Conservation (phyloP, 2,329 filamentous ascomycete genomes). For the Fusarium brevicatenulatum region DNA sequence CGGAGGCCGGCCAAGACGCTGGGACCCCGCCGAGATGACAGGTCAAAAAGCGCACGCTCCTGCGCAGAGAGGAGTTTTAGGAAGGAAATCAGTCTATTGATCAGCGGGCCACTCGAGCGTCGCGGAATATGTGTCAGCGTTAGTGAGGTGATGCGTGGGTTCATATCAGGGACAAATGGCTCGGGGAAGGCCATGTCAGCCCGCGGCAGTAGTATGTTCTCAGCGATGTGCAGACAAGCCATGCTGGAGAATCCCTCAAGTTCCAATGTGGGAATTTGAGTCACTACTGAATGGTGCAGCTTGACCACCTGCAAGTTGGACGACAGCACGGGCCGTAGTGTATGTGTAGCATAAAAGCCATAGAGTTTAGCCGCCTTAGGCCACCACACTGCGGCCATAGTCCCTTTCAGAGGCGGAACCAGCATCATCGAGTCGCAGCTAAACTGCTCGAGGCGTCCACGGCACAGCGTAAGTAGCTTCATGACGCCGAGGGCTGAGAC, state of each 20-base stretch:
- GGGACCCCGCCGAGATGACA: slow-evolving; percentile 52
- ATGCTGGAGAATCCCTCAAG: slow-evolving; percentile 51
- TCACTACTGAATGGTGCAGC: slow-evolving; percentile 70
- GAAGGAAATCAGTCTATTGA: slow-evolving; percentile 59
- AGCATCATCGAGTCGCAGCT: slow-evolving; percentile 58
- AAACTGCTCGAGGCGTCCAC: slow-evolving; percentile 62
- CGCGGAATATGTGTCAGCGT: slow-evolving; percentile 66
- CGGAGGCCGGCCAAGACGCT: slow-evolving; percentile 61
- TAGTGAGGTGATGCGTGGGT: slow-evolving; percentile 63
- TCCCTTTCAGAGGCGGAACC: slow-evolving; percentile 37
- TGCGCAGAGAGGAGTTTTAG: slow-evolving; percentile 59
- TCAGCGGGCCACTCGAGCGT: slow-evolving; percentile 61
- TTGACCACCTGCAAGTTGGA: slow-evolving; percentile 63
- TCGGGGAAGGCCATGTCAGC: slow-evolving; percentile 59
- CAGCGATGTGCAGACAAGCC: slow-evolving; percentile 55
- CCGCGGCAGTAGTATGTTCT: slow-evolving; percentile 56
- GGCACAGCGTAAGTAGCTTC: slow-evolving; percentile 54
- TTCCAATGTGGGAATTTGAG: slow-evolving; percentile 60
- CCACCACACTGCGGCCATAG: slow-evolving; percentile 44
- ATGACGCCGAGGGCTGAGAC: slow-evolving; percentile 58
- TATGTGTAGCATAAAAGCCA: slow-evolving; percentile 57
- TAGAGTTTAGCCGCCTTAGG: slow-evolving; percentile 48
- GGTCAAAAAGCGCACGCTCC: slow-evolving; percentile 56
- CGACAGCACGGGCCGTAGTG: slow-evolving; percentile 64
- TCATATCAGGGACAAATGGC: slow-evolving; percentile 64